phyloP scores from a whole-genome alignment of 176 grass and related monocot genomes.

The Hyparrhenia diplandra region DNA sequence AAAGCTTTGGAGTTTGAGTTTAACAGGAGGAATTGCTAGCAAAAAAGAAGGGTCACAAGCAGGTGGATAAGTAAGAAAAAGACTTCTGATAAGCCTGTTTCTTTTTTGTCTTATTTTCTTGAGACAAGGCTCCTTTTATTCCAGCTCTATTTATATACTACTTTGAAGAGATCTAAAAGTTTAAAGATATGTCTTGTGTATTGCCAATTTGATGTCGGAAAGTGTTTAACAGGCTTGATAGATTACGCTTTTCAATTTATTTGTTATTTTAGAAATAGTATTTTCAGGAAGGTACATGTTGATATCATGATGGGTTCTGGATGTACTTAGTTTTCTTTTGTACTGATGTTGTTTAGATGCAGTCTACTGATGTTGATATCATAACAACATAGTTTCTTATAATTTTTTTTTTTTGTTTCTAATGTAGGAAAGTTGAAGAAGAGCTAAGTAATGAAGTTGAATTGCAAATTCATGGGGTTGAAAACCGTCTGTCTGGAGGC shows the following conservation, averaged over 20 bases:
- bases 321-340: neutral
- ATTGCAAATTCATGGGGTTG: slow-evolving; percentile 85
- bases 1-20: slow-evolving; percentile 92
- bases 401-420: neutral
- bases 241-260: neutral
- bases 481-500: slow-evolving; percentile 81
- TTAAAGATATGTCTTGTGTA: neutral
- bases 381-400: slow-evolving; percentile 12
- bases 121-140: slow-evolving; percentile 13
- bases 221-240: slow-evolving; percentile 5
- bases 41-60: slow-evolving; percentile 95
- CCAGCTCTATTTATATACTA: neutral
- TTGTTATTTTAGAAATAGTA: neutral
- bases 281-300: neutral
- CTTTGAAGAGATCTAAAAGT: slow-evolving; percentile 8
- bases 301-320: slow-evolving; percentile 5
- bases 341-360: neutral
- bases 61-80: slow-evolving; percentile 70
- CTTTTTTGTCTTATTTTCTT: neutral
- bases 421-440: slow-evolving; percentile 70
- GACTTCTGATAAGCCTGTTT: neutral
- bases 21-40: slow-evolving; percentile 67
- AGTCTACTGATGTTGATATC: no score
- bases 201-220: slow-evolving; percentile 7
- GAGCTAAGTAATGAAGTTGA: slow-evolving; percentile 74